A percentile compares a stretch with the other conserved stretches of the same genome.
Evolutionary conservation across 2,329 filamentous ascomycete species (phyloP).

Genomic region (Aureobasidium melanogenum): DNA sequence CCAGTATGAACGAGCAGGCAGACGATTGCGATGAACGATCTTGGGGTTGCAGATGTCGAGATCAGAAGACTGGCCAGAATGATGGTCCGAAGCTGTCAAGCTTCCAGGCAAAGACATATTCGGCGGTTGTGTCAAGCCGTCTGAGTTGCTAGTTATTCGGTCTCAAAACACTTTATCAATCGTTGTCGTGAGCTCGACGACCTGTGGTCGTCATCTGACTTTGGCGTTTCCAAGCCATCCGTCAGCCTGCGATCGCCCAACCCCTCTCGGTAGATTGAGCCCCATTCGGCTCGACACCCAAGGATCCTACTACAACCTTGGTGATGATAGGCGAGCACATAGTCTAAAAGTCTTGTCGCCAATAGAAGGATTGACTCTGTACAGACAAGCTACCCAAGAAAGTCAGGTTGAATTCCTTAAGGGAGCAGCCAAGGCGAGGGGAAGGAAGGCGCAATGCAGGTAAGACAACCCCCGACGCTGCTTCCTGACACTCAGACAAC

Average conservation of each 20-base stretch:
- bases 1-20: conserved; percentile 10
- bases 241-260: not conserved
- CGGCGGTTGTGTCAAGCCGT: no score
- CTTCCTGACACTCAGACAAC: not conserved
- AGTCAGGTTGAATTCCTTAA: not conserved
- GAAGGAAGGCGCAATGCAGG: not conserved
- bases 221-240: not conserved
- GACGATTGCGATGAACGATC: conserved; percentile 18
- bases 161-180: not conserved
- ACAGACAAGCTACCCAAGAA: not conserved
- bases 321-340: not conserved
- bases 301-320: not conserved
- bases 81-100: conserved; percentile 5
- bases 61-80: not conserved
- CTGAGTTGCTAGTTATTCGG: not conserved
- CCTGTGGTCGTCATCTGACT: not conserved
- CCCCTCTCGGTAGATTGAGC: conserved; percentile 7
- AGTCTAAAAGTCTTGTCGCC: not conserved
- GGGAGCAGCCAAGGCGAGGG: conserved; percentile 3
- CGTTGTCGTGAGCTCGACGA: not conserved
- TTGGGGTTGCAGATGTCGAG: conserved; percentile 11
- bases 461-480: not conserved
- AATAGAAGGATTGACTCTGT: not conserved
- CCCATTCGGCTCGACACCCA: not conserved
- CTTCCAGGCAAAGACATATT: not conserved